A percentile compares a stretch with the other conserved stretches of the same genome.
Evolutionary conservation across 768 basidiomycete species (phyloP).

Genomic region (Xerocomellus intermedius): DNA sequence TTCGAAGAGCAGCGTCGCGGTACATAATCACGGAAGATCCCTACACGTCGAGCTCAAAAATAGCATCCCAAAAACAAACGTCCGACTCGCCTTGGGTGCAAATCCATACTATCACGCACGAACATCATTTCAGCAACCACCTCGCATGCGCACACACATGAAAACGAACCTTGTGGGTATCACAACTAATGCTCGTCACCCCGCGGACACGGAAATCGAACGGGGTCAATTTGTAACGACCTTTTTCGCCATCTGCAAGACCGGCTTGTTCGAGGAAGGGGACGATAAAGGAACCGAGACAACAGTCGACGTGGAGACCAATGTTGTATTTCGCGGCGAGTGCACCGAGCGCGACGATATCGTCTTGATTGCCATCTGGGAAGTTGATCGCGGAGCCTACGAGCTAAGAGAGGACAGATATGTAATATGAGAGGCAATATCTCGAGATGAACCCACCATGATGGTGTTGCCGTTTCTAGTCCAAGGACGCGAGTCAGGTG

Average conservation of each 20-base stretch:
- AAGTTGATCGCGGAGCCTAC: slow-evolving; percentile 87
- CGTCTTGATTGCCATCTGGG: slow-evolving; percentile 83
- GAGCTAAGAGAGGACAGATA: slow-evolving; percentile 43
- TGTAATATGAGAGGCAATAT: not conserved
- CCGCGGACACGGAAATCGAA: slow-evolving; percentile 93
- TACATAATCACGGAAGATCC: slow-evolving; percentile 97
- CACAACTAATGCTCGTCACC: slow-evolving; percentile 93
- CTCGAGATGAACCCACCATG: slow-evolving; percentile 47
- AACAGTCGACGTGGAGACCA: slow-evolving; percentile 93
- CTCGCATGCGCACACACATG: not conserved
- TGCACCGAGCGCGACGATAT: slow-evolving; percentile 73
- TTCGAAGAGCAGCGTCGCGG: slow-evolving; percentile 68
- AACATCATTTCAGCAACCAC: slow-evolving; percentile 1
- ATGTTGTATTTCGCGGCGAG: slow-evolving; percentile 74
- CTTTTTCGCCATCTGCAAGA: slow-evolving; percentile 56
- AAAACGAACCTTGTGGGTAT: slow-evolving; percentile 79
- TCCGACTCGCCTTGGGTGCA: slow-evolving; percentile 71
- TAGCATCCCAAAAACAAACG: not conserved
- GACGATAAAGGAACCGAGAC: slow-evolving; percentile 90
- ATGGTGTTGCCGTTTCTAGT: slow-evolving; percentile 84
- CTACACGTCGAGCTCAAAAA: slow-evolving; percentile 36
- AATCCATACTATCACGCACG: slow-evolving; percentile 71
- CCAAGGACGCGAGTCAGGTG: slow-evolving; percentile 1
- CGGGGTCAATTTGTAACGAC: slow-evolving; percentile 53
- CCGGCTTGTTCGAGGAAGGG: slow-evolving; percentile 87